Evolutionary conservation across 805 yeast species (phyloP).

Genomic region (Metschnikowia colocasiae): DNA sequence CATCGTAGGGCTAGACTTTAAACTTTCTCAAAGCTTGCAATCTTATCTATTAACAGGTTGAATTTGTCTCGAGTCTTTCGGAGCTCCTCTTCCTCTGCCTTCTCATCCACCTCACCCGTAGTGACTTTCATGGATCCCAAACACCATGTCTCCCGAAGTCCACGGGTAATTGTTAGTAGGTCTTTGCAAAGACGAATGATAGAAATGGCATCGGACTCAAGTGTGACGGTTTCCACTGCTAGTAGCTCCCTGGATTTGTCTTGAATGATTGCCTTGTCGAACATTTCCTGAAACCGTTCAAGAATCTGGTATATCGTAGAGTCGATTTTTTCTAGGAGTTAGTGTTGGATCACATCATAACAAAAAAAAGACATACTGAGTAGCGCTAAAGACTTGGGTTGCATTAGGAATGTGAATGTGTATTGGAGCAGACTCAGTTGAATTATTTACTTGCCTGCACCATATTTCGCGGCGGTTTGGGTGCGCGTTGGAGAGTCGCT

Average conservation of each 20-base stretch:
- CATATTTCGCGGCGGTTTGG: background rate
- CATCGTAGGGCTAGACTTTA: background rate
- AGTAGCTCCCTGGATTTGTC: constrained; percentile 40
- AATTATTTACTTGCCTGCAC: background rate
- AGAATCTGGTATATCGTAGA: constrained; percentile 48
- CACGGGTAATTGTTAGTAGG: constrained; percentile 45
- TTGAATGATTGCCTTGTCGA: constrained; percentile 43
- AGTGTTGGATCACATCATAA: constrained; percentile 13
- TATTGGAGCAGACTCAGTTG: background rate
- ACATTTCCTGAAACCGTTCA: constrained; percentile 50
- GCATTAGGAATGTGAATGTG: constrained; percentile 30
- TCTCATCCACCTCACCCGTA: constrained; percentile 13
- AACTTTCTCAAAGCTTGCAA: constrained; percentile 12
- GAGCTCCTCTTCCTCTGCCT: constrained; percentile 21
- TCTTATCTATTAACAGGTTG: constrained; percentile 16
- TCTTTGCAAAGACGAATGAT: constrained; percentile 54
- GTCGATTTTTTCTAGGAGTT: constrained; percentile 45
- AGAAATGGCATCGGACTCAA: constrained; percentile 50
- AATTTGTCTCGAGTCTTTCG: constrained; percentile 30
- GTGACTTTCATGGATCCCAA: constrained; percentile 47
- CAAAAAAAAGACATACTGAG: constrained; percentile 27
- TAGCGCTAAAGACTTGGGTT: constrained; percentile 40
- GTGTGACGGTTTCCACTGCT: constrained; percentile 54
- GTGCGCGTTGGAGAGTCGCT: background rate
- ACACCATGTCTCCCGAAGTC: constrained; percentile 55